phyloP scores from a whole-genome alignment of 2,329 filamentous ascomycete species.

The Claviceps arundinis region DNA sequence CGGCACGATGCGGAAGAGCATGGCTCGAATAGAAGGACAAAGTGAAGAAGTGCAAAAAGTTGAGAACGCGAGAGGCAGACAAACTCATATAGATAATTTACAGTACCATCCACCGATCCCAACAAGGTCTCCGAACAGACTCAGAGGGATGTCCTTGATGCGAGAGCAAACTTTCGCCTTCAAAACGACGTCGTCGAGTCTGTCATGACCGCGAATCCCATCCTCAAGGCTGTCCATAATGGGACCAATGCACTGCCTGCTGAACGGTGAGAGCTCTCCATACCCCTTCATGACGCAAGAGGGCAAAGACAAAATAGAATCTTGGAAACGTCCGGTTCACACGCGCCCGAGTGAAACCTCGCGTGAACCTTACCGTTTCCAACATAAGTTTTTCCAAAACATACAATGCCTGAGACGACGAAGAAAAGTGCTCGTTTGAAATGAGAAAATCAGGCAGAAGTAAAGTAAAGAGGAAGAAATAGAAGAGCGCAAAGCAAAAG shows the following conservation, averaged over 20 bases:
- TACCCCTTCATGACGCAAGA: neutral
- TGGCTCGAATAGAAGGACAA: neutral
- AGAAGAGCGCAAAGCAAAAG: too few species aligned
- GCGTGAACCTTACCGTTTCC: too few species aligned
- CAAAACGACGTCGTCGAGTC: slow-evolving; percentile 56
- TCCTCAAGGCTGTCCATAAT: slow-evolving; percentile 63
- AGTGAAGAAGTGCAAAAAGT: neutral
- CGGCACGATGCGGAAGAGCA: neutral
- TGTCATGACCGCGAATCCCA: slow-evolving; percentile 59
- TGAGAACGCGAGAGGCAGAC: neutral
- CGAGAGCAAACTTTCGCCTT: slow-evolving; percentile 55
- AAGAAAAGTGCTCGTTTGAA: neutral
- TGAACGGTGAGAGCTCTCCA: slow-evolving; percentile 44
- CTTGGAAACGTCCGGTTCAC: too few species aligned
- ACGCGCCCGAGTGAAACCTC: too few species aligned
- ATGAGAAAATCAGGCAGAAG: too few species aligned
- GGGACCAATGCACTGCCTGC: slow-evolving; percentile 49
- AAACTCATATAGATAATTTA: neutral
- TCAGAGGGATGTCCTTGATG: slow-evolving; percentile 54
- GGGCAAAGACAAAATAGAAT: too few species aligned
- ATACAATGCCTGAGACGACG: too few species aligned
- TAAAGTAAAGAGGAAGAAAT: too few species aligned
- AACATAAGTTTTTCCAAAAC: too few species aligned
- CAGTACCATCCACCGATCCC: slow-evolving; percentile 15
- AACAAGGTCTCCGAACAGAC: slow-evolving; percentile 40